phyloP scores from a whole-genome alignment of 2,329 filamentous ascomycete genomes.

The Amesomyces nigricolor region DNA sequence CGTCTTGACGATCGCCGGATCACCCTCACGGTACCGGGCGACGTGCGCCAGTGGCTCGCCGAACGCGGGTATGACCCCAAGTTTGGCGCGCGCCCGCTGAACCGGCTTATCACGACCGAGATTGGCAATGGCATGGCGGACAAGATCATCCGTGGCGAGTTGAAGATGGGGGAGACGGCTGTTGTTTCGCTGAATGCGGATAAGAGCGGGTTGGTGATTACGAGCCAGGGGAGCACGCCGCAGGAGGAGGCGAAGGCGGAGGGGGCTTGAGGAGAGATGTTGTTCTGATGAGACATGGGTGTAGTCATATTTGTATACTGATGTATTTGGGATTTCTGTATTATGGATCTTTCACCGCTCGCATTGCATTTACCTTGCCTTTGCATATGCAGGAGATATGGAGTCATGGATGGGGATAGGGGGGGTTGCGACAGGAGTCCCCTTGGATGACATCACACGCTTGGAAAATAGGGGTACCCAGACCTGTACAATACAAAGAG shows the following conservation, averaged over 20 bases:
- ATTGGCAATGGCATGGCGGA: conserved; percentile 86
- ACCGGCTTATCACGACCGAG: conserved; percentile 83
- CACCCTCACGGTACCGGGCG: conserved; percentile 60
- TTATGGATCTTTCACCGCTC: background rate
- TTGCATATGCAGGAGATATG: background rate
- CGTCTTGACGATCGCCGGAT: conserved; percentile 84
- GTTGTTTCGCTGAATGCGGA: conserved; percentile 63
- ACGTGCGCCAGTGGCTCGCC: conserved; percentile 80
- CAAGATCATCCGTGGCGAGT: conserved; percentile 79
- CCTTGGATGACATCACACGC: no score
- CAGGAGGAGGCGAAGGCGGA: background rate
- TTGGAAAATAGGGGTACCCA: no score
- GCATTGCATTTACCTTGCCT: background rate
- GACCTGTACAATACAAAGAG: no score
- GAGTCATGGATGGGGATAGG: no score
- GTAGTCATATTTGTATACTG: background rate
- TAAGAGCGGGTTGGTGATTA: conserved; percentile 48
- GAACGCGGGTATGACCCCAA: conserved; percentile 85
- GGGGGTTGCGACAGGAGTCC: no score
- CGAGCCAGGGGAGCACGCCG: background rate
- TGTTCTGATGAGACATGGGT: background rate
- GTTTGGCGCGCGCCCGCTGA: conserved; percentile 85
- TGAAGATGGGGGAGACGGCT: conserved; percentile 70
- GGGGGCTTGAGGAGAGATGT: no score
- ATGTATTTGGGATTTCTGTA: background rate